Percentiles rank a stretch among this genome's conserved stretches.
Evolutionary conservation across 345 rosid genomes (phyloP).

Genomic region (Euphorbia pulcherrima): DNA sequence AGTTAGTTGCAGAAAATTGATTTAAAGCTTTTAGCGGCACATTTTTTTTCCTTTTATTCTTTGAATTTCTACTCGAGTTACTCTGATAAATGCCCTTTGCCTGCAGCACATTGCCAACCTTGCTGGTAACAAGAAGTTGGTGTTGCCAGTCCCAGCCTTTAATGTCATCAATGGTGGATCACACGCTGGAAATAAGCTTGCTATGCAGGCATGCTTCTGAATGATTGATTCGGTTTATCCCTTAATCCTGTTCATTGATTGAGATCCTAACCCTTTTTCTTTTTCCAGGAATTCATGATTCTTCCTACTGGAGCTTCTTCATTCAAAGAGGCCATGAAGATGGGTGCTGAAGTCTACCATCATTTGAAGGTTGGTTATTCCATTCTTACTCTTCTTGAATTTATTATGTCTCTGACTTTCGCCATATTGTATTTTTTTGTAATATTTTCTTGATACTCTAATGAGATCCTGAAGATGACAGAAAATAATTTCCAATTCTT

Average conservation of each 20-base stretch:
- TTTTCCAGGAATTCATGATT: constrained; percentile 60
- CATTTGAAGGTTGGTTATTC: constrained; percentile 45
- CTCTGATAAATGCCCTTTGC: constrained; percentile 5
- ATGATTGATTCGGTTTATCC: neutral
- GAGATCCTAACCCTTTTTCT: constrained; percentile 7
- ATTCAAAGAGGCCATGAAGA: constrained; percentile 76
- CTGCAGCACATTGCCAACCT: constrained; percentile 69
- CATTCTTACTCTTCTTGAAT: neutral
- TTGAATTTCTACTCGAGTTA: neutral
- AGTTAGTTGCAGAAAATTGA: too few species aligned
- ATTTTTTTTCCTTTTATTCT: neutral
- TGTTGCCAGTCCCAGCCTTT: constrained; percentile 67
- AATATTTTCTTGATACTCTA: neutral
- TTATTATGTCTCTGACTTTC: neutral
- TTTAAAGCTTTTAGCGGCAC: too few species aligned
- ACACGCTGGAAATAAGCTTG: constrained; percentile 66
- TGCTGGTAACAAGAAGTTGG: constrained; percentile 57
- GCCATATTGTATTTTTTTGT: neutral
- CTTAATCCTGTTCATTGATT: neutral
- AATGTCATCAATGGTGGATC: constrained; percentile 73
- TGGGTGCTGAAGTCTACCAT: constrained; percentile 73
- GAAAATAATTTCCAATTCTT: neutral
- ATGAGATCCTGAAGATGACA: neutral
- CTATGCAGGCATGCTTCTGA: constrained; percentile 47
- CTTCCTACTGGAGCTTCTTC: constrained; percentile 63